Percentiles rank a stretch among this genome's conserved stretches.
Conservation (phyloP, 2,329 filamentous ascomycete species). For the Colletotrichum lindemuthianum region DNA sequence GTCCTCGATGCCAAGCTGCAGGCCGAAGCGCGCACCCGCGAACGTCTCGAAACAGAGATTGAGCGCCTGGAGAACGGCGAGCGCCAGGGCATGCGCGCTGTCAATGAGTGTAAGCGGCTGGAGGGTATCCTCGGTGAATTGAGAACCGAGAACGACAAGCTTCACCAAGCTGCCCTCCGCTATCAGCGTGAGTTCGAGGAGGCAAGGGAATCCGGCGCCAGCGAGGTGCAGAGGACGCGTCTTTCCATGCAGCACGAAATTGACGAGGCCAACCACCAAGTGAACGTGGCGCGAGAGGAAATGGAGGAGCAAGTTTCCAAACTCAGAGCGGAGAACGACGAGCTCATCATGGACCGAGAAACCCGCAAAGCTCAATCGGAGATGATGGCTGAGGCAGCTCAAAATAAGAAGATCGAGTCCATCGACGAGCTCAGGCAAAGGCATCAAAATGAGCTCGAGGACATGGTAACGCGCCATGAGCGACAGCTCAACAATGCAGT, state of each 20-base stretch:
- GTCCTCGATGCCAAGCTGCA: constrained; percentile 81
- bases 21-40: constrained; percentile 76
- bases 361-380: constrained; percentile 84
- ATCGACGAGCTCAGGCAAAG: constrained; percentile 63
- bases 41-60: constrained; percentile 73
- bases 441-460: constrained; percentile 76
- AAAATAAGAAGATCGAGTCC: constrained; percentile 71
- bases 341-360: constrained; percentile 81
- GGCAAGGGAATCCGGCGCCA: constrained; percentile 79
- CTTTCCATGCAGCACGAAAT: constrained; percentile 83
- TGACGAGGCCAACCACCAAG: constrained; percentile 84
- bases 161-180: constrained; percentile 74
- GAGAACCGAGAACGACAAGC: constrained; percentile 74
- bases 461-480: constrained; percentile 79
- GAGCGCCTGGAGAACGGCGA: constrained; percentile 73
- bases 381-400: constrained; percentile 84
- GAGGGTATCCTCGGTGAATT: constrained; percentile 66
- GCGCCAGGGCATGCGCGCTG: constrained; percentile 71
- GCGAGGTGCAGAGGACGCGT: constrained; percentile 84
- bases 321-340: constrained; percentile 79
- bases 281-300: constrained; percentile 83
- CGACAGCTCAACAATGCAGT: constrained; percentile 76
- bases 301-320: constrained; percentile 82
- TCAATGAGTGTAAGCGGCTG: constrained; percentile 70
- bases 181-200: constrained; percentile 87